phyloP scores from a whole-genome alignment of 805 yeast species.

The Ogataea naganishii region DNA sequence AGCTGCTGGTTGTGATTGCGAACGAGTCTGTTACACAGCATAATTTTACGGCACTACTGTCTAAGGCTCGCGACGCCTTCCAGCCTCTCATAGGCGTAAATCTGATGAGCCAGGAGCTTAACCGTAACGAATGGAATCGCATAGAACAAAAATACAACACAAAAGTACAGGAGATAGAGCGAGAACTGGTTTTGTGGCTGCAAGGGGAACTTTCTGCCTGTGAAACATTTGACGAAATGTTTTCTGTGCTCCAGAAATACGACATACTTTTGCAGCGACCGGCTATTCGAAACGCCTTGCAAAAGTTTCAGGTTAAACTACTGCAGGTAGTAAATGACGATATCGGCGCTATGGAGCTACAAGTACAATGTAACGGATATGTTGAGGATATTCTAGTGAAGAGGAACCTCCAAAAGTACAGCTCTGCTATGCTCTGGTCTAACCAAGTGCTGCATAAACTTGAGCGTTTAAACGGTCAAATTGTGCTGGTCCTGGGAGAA shows the following conservation, averaged over 20 bases:
- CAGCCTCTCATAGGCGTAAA: too few relatives aligned
- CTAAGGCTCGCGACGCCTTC: too few relatives aligned
- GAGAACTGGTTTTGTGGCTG: slow-evolving; percentile 31
- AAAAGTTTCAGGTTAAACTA: slow-evolving; percentile 47
- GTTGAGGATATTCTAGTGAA: slow-evolving; percentile 22
- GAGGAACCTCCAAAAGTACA: slow-evolving; percentile 24
- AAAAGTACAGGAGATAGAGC: slow-evolving; percentile 36
- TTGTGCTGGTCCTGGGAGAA: slow-evolving; percentile 46
- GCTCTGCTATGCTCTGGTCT: slow-evolving; percentile 43
- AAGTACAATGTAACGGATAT: slow-evolving; percentile 8
- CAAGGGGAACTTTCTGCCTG: slow-evolving; percentile 28
- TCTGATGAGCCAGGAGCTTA: too few relatives aligned
- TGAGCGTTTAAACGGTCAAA: slow-evolving; percentile 28
- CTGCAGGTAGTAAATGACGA: slow-evolving; percentile 41
- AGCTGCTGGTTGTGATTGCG: too few relatives aligned
- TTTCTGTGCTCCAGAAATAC: slow-evolving; percentile 40
- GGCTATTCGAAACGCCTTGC: slow-evolving; percentile 46
- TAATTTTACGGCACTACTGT: slow-evolving; percentile 3
- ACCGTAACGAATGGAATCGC: too few relatives aligned
- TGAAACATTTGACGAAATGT: slow-evolving; percentile 37
- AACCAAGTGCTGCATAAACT: slow-evolving; percentile 40
- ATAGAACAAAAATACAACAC: slow-evolving; percentile 33
- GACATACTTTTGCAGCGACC: slow-evolving; percentile 43
- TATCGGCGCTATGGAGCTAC: slow-evolving; percentile 31
- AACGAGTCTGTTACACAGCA: not conserved